These are phyloP conservation scores for Dentipellis fragilis DNA, from an alignment of 768 basidiomycete genomes.

Conservation along the genomic window DNA sequence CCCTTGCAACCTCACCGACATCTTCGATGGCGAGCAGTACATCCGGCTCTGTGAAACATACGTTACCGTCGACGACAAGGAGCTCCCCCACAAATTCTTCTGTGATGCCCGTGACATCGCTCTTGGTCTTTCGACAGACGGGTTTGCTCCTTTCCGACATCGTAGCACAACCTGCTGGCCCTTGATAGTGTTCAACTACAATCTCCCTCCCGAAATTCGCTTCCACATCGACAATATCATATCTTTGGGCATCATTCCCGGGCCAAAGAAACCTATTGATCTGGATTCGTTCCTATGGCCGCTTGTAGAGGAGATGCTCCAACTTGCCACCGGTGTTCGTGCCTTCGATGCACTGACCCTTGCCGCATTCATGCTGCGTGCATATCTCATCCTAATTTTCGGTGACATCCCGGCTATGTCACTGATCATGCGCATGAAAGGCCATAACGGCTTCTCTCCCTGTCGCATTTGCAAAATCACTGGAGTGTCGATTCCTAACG, in stretches of 20 bases:
- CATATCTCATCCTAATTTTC: constrained; percentile 20
- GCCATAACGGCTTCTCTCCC: constrained; percentile 25
- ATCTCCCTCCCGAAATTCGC: constrained; percentile 29
- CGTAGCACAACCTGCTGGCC: constrained; percentile 27
- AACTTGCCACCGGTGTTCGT: constrained; percentile 27
- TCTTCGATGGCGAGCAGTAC: constrained; percentile 29
- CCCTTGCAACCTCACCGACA: constrained; percentile 19
- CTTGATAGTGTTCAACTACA: constrained; percentile 32
- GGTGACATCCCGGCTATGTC: constrained; percentile 26
- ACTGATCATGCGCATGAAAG: constrained; percentile 28
- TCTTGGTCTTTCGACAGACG: constrained; percentile 30
- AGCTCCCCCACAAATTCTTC: constrained; percentile 23
- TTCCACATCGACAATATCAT: constrained; percentile 27
- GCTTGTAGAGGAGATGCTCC: constrained; percentile 24
- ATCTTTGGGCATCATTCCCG: constrained; percentile 33
- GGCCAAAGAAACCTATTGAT: constrained; percentile 32
- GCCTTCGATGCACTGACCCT: constrained; percentile 21
- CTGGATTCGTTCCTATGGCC: constrained; percentile 29
- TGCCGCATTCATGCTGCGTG: constrained; percentile 20
- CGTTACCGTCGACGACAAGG: constrained; percentile 20
- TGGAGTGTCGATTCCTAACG: constrained; percentile 14
- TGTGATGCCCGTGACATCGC: constrained; percentile 28
- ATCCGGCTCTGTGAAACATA: constrained; percentile 11
- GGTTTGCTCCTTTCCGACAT: constrained; percentile 28
- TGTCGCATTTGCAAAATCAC: constrained; percentile 28